phyloP scores from a whole-genome alignment of 805 yeast species.

The Jamesozyma jinghongensis region DNA sequence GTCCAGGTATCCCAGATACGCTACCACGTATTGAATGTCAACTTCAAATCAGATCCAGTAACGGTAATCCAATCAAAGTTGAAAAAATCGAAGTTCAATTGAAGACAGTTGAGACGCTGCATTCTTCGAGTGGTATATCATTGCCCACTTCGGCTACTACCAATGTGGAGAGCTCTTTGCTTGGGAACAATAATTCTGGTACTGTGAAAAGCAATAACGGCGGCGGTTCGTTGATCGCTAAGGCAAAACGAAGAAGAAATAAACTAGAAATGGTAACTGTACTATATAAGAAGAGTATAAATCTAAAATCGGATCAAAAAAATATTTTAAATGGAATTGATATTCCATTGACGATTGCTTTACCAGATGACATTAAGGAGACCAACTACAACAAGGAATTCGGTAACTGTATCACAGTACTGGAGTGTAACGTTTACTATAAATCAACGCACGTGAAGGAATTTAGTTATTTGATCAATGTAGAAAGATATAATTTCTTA shows the following conservation, averaged over 20 bases:
- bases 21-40: conserved; percentile 52
- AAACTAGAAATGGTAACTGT: conserved; percentile 21
- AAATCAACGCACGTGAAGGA: conserved; percentile 7
- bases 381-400: conserved; percentile 42
- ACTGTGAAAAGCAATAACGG: not conserved
- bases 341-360: conserved; percentile 48
- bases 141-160: not conserved
- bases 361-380: conserved; percentile 44
- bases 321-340: conserved; percentile 41
- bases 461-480: conserved; percentile 34
- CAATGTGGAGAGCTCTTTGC: not conserved
- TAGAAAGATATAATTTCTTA: conserved; percentile 47
- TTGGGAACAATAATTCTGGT: not conserved
- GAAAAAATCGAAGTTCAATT: conserved; percentile 42
- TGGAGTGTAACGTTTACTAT: conserved; percentile 30
- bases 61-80: conserved; percentile 39
- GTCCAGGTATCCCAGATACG: conserved; percentile 60
- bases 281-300: conserved; percentile 31
- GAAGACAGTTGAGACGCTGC: conserved; percentile 41
- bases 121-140: conserved; percentile 16
- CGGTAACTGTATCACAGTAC: conserved; percentile 39
- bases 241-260: conserved; percentile 4
- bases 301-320: conserved; percentile 10
- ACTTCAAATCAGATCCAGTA: conserved; percentile 43
- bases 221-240: conserved; percentile 1